Base-by-base conservation (phyloP, 2,329 filamentous ascomycete genomes). In the Davidsoniella australis region DNA sequence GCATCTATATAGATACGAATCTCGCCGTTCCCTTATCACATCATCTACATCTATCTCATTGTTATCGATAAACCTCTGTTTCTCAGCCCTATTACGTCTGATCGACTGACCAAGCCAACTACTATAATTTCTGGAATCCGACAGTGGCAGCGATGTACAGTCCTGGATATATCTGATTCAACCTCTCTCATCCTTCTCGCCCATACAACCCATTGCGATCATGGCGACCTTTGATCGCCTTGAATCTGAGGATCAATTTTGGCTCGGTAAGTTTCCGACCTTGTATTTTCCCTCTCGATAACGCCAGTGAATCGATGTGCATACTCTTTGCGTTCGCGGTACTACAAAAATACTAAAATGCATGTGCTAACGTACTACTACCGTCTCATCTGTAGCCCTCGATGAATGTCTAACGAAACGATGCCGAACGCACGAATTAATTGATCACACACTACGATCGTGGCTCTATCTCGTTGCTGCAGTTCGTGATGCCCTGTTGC, bases 361-460 rank as follows among this genome's bases (percentile, higher is more conserved):
- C 20, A 14, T 36, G 20, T 41, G 24, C 12, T 23, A 38, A 18
- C 14, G 10, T 29, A 26, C 29, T 20, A 44, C 17, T 12, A 9
- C 14, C 14, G n/a, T 18, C 37, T 14, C 9, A 24, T 44, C 36
- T 45, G 3, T 55, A 76, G 73, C 71, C 49, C 64, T 78, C 52
- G 61, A 64, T 54, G 60, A 62, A 48, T 69, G 70, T 50, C 63
- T 76, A 14, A 63, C 66, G 26, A 62, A 61, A 40, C 62, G 65
- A 51, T 76, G 70, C 61, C 61, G 68, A 49, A 68, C 63, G 53
- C 67, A 76, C 64, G 72, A 76, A 59, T 62, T 66, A 51, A 76
- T 96, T 63, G 91, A 98, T 66, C 80, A 94, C 63, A 76, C 82
- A 54, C 71, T 98, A 56, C 84, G 91, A 57, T 73, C 76, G 41